phyloP scores from a whole-genome alignment of 1,284 basidiomycete genomes.

The Microstroma glucosiphilum region DNA sequence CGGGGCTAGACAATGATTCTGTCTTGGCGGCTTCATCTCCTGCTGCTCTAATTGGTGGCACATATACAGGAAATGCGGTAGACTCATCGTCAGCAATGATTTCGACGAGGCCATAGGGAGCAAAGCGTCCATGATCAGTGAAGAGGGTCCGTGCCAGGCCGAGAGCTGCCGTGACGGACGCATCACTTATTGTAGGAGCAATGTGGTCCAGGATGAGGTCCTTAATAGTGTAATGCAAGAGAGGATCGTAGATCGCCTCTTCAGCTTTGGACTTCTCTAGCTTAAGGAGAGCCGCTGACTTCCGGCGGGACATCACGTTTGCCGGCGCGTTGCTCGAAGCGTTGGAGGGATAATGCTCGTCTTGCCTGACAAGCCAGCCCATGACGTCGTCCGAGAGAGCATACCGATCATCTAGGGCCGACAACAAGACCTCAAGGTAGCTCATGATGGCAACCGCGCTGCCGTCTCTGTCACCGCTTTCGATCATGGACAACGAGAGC shows the following conservation, averaged over 20 bases:
- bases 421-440: constrained; percentile 67
- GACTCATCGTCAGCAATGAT: constrained; percentile 14
- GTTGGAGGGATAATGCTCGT: neutral
- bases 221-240: constrained; percentile 12
- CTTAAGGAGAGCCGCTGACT: neutral
- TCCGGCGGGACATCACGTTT: neutral
- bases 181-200: constrained; percentile 13
- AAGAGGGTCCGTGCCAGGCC: constrained; percentile 29
- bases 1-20: neutral
- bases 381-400: constrained; percentile 33
- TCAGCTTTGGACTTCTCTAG: neutral
- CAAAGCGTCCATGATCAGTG: constrained; percentile 29
- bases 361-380: constrained; percentile 25
- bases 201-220: constrained; percentile 37
- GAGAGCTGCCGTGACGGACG: constrained; percentile 26
- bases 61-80: constrained; percentile 17
- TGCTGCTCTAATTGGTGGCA: constrained; percentile 1
- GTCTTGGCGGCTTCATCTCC: constrained; percentile 7
- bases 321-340: neutral
- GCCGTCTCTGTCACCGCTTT: constrained; percentile 85
- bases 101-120: constrained; percentile 13
- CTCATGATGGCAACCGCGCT: constrained; percentile 92
- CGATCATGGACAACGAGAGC: constrained; percentile 83
- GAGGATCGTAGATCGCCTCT: neutral
- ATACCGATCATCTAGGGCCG: constrained; percentile 31